A percentile compares a stretch with the other conserved stretches of the same genome.
Evolutionary conservation across 2,329 filamentous ascomycete species (phyloP).

Genomic region (Fusarium luffae): DNA sequence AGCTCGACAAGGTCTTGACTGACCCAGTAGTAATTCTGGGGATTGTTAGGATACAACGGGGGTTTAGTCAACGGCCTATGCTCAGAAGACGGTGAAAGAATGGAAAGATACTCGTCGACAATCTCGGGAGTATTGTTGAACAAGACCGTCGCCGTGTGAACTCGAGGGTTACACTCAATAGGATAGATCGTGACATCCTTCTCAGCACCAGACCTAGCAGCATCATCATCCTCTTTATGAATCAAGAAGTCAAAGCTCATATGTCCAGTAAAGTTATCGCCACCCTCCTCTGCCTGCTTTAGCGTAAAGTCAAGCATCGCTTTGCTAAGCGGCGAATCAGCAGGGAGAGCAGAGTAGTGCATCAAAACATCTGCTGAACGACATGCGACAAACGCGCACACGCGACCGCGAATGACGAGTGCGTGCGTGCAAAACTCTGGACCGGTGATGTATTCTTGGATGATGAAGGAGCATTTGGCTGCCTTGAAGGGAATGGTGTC

Average conservation of each 20-base stretch:
- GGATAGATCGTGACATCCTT: constrained; percentile 62
- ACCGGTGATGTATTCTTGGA: constrained; percentile 73
- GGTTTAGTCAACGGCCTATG: constrained; percentile 11
- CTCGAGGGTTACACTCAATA: constrained; percentile 78
- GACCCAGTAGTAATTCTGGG: constrained; percentile 68
- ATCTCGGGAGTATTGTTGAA: constrained; percentile 63
- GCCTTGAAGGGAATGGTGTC: constrained; percentile 55
- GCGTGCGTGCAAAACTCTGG: constrained; percentile 78
- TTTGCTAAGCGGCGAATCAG: constrained; percentile 62
- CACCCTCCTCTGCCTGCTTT: constrained; percentile 63
- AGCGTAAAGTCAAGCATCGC: constrained; percentile 75
- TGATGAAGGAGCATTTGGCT: constrained; percentile 52
- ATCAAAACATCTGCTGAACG: constrained; percentile 71
- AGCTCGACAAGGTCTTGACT: constrained; percentile 70
- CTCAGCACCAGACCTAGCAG: constrained; percentile 26
- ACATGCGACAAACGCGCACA: constrained; percentile 75
- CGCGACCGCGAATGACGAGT: constrained; percentile 71
- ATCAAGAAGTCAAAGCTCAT: constrained; percentile 78
- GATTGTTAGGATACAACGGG: constrained; percentile 39
- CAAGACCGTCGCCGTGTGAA: constrained; percentile 73
- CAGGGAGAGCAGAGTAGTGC: constrained; percentile 71
- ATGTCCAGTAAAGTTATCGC: constrained; percentile 71
- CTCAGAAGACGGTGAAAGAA: constrained; percentile 49
- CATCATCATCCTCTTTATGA: constrained; percentile 8
- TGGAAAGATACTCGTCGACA: constrained; percentile 63